Percentiles rank a stretch among this genome's conserved stretches.
These are phyloP conservation scores for Pseudogymnoascus sp. DNA, from an alignment of 2,329 filamentous ascomycete species.

Conservation along the genomic window DNA sequence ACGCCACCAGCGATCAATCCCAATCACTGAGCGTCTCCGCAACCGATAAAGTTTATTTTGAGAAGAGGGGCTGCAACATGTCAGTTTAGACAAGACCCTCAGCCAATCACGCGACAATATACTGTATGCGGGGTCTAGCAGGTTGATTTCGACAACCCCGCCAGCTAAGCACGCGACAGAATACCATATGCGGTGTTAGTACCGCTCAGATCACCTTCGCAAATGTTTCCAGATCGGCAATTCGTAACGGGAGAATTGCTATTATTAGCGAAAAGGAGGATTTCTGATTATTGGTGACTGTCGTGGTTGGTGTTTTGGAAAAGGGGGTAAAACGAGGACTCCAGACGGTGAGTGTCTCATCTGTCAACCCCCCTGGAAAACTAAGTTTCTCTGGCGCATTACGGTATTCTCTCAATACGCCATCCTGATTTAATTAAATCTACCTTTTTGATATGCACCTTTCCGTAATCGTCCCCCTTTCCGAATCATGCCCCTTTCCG, in stretches of 20 bases:
- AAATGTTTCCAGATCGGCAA: no score
- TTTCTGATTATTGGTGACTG: no score
- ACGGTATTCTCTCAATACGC: neutral
- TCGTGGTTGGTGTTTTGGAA: no score
- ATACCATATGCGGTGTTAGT: neutral
- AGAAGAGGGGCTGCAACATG: neutral
- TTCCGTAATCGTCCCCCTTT: neutral
- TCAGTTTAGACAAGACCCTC: neutral
- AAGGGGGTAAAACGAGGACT: no score
- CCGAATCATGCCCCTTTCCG: neutral
- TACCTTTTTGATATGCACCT: neutral
- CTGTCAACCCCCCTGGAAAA: no score
- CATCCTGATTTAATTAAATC: neutral
- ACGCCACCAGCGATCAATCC: neutral
- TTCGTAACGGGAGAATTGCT: no score
- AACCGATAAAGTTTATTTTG: neutral
- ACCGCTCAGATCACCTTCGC: no score
- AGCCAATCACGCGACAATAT: neutral
- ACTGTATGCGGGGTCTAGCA: neutral
- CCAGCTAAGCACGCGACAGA: neutral
- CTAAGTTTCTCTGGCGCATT: neutral
- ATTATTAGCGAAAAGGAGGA: no score
- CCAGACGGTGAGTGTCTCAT: no score
- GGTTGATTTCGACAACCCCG: neutral
- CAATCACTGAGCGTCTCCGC: neutral